Evolutionary conservation across 768 basidiomycete genomes (phyloP).

Genomic region (Nidula microcarpa): DNA sequence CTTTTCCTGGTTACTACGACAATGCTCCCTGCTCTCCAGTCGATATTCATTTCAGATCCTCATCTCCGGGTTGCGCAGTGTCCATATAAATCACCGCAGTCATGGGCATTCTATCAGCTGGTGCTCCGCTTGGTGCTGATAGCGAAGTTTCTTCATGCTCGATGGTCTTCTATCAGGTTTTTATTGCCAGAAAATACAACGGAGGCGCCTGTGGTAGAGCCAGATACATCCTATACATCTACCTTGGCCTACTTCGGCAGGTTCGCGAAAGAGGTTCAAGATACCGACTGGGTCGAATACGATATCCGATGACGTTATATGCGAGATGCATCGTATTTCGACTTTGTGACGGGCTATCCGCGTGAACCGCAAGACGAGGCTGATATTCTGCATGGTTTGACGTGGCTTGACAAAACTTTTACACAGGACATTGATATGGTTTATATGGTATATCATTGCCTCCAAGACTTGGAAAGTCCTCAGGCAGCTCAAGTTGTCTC

Average conservation of each 20-base stretch:
- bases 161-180: neutral
- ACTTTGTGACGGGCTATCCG: conserved; percentile 1
- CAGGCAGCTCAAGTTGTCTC: conserved; percentile 6
- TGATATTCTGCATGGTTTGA: conserved; percentile 7
- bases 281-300: conserved; percentile 8
- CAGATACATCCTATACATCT: neutral
- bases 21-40: conserved; percentile 16
- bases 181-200: neutral
- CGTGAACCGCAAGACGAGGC: conserved; percentile 4
- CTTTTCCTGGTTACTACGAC: conserved; percentile 16
- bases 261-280: neutral
- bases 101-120: conserved; percentile 5
- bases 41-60: conserved; percentile 3
- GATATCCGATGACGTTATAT: conserved; percentile 6
- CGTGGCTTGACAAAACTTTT: conserved; percentile 8
- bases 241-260: conserved; percentile 5
- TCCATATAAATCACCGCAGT: conserved; percentile 15
- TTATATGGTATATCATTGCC: conserved; percentile 8
- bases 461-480: conserved; percentile 3
- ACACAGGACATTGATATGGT: conserved; percentile 8
- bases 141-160: neutral
- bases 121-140: neutral
- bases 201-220: neutral
- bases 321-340: conserved; percentile 5
- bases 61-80: conserved; percentile 11